These are phyloP conservation scores for Lactarius psammicola DNA, from an alignment of 768 basidiomycete genomes.

Conservation along the genomic window DNA sequence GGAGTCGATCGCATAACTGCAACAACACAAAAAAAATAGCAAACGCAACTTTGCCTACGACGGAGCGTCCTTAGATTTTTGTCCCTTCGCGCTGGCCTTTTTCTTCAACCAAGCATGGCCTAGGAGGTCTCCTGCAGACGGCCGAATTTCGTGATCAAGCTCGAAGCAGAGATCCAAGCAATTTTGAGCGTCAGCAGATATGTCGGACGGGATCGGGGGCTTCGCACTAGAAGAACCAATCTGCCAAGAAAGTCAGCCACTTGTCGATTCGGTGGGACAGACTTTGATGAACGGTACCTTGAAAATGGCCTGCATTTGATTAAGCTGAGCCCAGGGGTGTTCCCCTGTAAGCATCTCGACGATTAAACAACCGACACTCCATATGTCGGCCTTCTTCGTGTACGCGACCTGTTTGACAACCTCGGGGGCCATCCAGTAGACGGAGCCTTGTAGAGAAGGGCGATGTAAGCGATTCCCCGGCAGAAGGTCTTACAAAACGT, in stretches of 20 bases:
- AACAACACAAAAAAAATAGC: not conserved
- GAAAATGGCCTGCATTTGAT: conserved; percentile 99
- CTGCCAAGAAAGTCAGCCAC: conserved; percentile 41
- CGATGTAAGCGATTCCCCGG: conserved; percentile 74
- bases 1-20: not conserved
- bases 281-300: conserved; percentile 53
- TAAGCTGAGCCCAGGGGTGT: conserved; percentile 93
- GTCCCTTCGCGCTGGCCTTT: conserved; percentile 17
- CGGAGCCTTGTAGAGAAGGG: conserved; percentile 93
- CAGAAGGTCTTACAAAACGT: conserved; percentile 38
- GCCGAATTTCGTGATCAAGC: conserved; percentile 75
- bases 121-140: conserved; percentile 73
- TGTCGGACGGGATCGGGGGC: conserved; percentile 88
- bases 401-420: conserved; percentile 95
- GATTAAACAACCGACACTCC: conserved; percentile 93
- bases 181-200: conserved; percentile 82
- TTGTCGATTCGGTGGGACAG: not conserved
- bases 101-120: conserved; percentile 66
- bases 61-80: conserved; percentile 13
- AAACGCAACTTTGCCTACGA: not conserved
- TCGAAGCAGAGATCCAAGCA: conserved; percentile 88
- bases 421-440: conserved; percentile 99
- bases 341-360: conserved; percentile 97
- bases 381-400: conserved; percentile 91
- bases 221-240: conserved; percentile 87